Base-by-base conservation (phyloP, 1,284 basidiomycete species). In the Boletus subluridellus region DNA sequence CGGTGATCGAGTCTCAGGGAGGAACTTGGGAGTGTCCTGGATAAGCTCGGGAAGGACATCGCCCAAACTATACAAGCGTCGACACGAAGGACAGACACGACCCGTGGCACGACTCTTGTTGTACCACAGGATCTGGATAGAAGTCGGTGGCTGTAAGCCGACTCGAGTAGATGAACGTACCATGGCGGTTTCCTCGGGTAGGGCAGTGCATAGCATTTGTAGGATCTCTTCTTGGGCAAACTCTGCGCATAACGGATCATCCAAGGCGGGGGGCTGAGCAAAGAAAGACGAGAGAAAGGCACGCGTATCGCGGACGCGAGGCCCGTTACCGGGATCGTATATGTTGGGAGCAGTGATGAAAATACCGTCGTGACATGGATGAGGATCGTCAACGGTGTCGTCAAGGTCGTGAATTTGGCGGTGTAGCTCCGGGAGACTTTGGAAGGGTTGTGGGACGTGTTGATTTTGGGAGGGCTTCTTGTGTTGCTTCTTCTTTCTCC, bases 91-190 rank as follows among this genome's bases (percentile, higher is more conserved):
- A 67, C 89, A 92, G 58, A 92, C 80, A 34, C 89, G 82, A 55
- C 84, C 81, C 6, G 76, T 80, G 5, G 77, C 69, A 3, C 89
- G 80, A 68, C 86, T 89, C 73, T 89, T 90, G 76, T 92, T 92
- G 66, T 90, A 91, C 87, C 89, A 91, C 26, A 90, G 63, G n/a
- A 89, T 85, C 89, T 91, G 59, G n/a, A 35, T 21, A n/a, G 37
- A 39, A 17, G 34, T 63, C 5, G 41, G 54, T 49, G 39, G 30
- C 6, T 9, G 51, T 28, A 26, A 56, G 38, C 21, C 14, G 26
- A 37, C 30, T 10, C 14, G 11, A 47, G 37, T 21, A 49, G 15
- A 47, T 30, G 24, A 34, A 74, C 84, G 50, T 65, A 90, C 90
- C 65, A 86, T 67, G 0, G 89, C 87, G 10, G 78, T 80, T 62